Percentiles rank a stretch among this genome's conserved stretches.
phyloP scores from a whole-genome alignment of 2,329 filamentous ascomycete species.

The Alternaria hordeiaustralica region DNA sequence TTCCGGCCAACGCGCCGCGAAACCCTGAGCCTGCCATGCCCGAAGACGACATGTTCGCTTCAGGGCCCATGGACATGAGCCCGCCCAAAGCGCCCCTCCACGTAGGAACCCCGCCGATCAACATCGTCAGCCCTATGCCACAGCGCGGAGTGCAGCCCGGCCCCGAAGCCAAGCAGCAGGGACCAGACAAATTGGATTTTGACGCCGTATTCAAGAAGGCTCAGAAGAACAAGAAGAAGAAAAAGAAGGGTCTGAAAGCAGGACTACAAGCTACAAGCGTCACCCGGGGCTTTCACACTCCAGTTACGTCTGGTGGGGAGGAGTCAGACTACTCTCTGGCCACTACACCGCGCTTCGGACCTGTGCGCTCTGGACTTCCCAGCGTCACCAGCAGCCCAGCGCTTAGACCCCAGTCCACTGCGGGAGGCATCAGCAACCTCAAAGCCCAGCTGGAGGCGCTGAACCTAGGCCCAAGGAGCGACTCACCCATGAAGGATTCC shows the following conservation, averaged over 20 bases:
- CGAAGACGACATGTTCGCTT: conserved; percentile 25
- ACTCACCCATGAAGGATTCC: conserved; percentile 61
- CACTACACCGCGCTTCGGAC: conserved; percentile 52
- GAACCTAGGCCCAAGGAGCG: conserved; percentile 67
- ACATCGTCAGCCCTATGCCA: conserved; percentile 42
- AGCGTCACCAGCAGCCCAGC: conserved; percentile 61
- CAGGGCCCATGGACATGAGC: conserved; percentile 36
- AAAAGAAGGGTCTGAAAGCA: conserved; percentile 41
- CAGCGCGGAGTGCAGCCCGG: conserved; percentile 34
- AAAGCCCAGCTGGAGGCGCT: conserved; percentile 82
- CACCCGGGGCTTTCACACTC: conserved; percentile 59
- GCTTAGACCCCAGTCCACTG: conserved; percentile 57
- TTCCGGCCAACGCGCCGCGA: conserved; percentile 21
- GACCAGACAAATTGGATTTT: conserved; percentile 48
- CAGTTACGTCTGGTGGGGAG: conserved; percentile 60
- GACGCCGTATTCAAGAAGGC: conserved; percentile 47
- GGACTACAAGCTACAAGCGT: conserved; percentile 41
- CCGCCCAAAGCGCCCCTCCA: conserved; percentile 26
- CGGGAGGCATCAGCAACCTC: conserved; percentile 80
- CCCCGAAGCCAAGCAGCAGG: conserved; percentile 30
- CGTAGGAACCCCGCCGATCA: conserved; percentile 47
- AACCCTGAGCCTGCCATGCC: conserved; percentile 6
- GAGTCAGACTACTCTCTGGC: conserved; percentile 59
- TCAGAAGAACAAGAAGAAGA: conserved; percentile 49
- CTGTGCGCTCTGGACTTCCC: conserved; percentile 51